Percentiles rank a stretch among this genome's conserved stretches.
Conservation (phyloP, 2,329 filamentous ascomycete genomes). For the Tolypocladium guangdongense region DNA sequence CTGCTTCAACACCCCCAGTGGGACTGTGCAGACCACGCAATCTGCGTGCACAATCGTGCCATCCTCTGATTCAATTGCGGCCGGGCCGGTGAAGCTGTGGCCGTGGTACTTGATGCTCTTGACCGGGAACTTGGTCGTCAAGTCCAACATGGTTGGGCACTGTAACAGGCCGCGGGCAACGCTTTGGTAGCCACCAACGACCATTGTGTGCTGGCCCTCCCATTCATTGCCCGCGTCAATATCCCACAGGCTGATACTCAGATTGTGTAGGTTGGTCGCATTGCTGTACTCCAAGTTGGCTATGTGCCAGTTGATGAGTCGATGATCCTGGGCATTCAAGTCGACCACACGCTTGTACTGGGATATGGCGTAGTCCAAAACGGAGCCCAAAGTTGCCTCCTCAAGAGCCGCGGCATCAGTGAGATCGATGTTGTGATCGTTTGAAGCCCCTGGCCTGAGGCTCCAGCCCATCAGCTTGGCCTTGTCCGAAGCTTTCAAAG, state of each 20-base stretch:
- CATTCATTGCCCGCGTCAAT: constrained; percentile 97
- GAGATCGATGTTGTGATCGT: constrained; percentile 60
- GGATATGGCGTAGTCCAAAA: constrained; percentile 80
- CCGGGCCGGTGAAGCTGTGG: constrained; percentile 32
- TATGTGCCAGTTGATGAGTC: constrained; percentile 94
- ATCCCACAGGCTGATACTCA: constrained; percentile 89
- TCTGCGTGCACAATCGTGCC: constrained; percentile 74
- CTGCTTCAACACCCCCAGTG: constrained; percentile 85
- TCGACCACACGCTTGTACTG: constrained; percentile 81
- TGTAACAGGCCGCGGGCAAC: constrained; percentile 79
- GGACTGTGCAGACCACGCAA: constrained; percentile 79
- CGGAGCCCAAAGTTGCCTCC: constrained; percentile 72
- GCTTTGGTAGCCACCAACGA: constrained; percentile 88
- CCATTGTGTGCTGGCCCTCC: constrained; percentile 86
- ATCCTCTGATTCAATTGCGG: constrained; percentile 63
- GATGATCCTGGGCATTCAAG: constrained; percentile 74
- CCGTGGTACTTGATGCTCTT: constrained; percentile 57
- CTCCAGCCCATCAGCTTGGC: constrained; percentile 76
- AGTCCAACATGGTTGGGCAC: constrained; percentile 64
- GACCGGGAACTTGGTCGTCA: constrained; percentile 64
- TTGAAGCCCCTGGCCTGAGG: constrained; percentile 51
- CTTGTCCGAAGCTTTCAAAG: constrained; percentile 64
- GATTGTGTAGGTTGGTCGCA: constrained; percentile 72
- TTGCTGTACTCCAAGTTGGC: constrained; percentile 98
- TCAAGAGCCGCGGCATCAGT: constrained; percentile 50